phyloP scores from a whole-genome alignment of 306 rosid species.

The Ochetophila trinervis region DNA sequence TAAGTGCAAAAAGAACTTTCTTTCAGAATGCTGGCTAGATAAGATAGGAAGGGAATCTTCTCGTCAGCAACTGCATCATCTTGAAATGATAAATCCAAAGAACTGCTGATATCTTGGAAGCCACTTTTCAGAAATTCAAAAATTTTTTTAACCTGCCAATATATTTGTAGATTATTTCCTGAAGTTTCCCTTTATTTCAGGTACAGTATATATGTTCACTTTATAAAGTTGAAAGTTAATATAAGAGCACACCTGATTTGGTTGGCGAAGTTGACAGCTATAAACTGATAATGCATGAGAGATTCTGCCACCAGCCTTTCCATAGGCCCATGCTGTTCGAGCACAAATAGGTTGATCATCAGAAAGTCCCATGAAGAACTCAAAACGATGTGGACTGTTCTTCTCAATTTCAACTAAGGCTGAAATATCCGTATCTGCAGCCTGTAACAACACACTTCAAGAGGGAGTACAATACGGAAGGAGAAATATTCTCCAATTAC shows the following conservation, averaged over 20 bases:
- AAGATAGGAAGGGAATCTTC: conserved; percentile 91
- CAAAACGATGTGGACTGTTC: conserved; percentile 97
- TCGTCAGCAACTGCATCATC: conserved; percentile 98
- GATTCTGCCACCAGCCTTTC: conserved; percentile 82
- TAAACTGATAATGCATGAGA: conserved; percentile 95
- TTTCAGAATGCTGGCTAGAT: conserved; percentile 69
- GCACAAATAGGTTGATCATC: conserved; percentile 98
- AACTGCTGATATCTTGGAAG: conserved; percentile 90
- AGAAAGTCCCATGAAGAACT: conserved; percentile 98
- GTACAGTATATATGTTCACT: conserved; percentile 23
- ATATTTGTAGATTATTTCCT: conserved; percentile 28
- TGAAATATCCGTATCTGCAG: conserved; percentile 88
- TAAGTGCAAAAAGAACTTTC: conserved; percentile 62
- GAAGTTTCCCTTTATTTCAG: conserved; percentile 18
- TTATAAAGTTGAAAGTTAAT: conserved; percentile 21
- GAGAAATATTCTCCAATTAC: conserved; percentile 20
- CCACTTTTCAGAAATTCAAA: conserved; percentile 88
- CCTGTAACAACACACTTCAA: conserved; percentile 51
- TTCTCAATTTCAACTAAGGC: conserved; percentile 98
- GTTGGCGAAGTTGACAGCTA: conserved; percentile 96
- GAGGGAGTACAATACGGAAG: conserved; percentile 21
- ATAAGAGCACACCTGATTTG: conserved; percentile 68
- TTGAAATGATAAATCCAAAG: conserved; percentile 84
- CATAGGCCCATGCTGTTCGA: conserved; percentile 96
- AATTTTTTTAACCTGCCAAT: conserved; percentile 79